Base-by-base conservation (phyloP, 2,329 filamentous ascomycete genomes). In the Fusarium dimerum region DNA sequence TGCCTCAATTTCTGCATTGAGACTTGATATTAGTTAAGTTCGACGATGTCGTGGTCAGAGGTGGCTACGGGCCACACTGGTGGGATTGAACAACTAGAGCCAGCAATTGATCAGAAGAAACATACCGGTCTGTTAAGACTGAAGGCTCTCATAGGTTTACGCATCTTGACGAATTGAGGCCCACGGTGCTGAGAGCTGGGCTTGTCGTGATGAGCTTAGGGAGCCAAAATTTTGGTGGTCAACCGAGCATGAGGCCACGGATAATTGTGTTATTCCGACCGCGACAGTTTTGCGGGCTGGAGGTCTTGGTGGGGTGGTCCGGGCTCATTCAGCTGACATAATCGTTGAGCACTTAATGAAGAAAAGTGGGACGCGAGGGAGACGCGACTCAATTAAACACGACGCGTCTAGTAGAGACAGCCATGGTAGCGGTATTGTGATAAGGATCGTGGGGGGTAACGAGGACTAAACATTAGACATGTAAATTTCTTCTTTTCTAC, bases 1-100 rank as follows among this genome's bases (percentile, higher is more conserved):
- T 94, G 90, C 66, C 93, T 88, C 73, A 96, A 72, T 89, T 91
- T 95, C 92, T 97, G 70, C 48, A 43, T 56, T 38, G 47, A 44
- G 40, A 45, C 47, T 26, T 5, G 18, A 32, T 6, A 51, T 65
- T 55, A 64, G 62, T 47, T 47, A 38, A 55, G 43, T 16, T 41
- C 20, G 20, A 26, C 7, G 7, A 26, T 26, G 20, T 26, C 4
- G 7, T 26, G 20, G 20, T 26, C 20, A 4, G 20, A 26, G 20
- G 20, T 26, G 7, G 20, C 20, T 5, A 7, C 7, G 7, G 20
- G 20, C 20, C 20, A 26, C 20, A 26, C 5, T 26, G 20, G 20
- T 7, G 44, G 52, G 52, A 57, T 56, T 46, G 38, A 15, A 45
- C 40, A 34, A 47, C 7, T 44, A 41, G 47, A 51, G 48, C 40